phyloP scores from a whole-genome alignment of 805 yeast genomes.

The Isabelozyma gotoi region DNA sequence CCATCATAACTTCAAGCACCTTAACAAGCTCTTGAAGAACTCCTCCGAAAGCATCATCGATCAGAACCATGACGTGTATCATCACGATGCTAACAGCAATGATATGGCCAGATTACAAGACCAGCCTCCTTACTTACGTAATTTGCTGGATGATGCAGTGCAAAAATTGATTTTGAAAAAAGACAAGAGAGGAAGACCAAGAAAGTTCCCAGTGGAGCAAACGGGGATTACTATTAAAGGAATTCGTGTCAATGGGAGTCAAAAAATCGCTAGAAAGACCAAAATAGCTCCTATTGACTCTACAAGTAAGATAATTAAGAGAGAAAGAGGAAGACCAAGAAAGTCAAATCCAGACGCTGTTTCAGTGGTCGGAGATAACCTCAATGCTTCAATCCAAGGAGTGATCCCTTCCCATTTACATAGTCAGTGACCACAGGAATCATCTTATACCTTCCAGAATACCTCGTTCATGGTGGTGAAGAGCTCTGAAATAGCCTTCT shows the following conservation, averaged over 20 bases:
- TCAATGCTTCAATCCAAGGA: constrained; percentile 1
- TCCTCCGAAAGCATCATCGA: background rate
- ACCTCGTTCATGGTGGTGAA: background rate
- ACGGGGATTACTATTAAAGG: constrained; percentile 46
- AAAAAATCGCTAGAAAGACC: constrained; percentile 13
- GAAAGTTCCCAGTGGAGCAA: constrained; percentile 49
- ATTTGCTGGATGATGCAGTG: constrained; percentile 31
- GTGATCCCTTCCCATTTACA: constrained; percentile 2
- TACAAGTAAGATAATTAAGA: constrained; percentile 8
- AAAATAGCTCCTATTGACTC: constrained; percentile 2
- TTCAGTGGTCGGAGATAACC: background rate
- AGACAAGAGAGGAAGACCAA: constrained; percentile 50
- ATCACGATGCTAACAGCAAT: constrained; percentile 1
- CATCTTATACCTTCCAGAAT: background rate
- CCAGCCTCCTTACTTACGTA: constrained; percentile 29
- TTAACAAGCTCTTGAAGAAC: constrained; percentile 25
- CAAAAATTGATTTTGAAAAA: constrained; percentile 37
- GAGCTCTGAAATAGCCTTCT: no score
- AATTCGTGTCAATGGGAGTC: constrained; percentile 37
- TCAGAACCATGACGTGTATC: constrained; percentile 1
- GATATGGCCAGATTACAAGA: constrained; percentile 19
- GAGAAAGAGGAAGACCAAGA: constrained; percentile 13
- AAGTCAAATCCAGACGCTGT: background rate
- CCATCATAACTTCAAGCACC: constrained; percentile 41
- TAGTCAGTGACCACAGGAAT: background rate